Evolutionary conservation across 2,329 filamentous ascomycete genomes (phyloP), one percentile per base, ranked within the genome.

Genomic region (Aspergillus sp.): DNA sequence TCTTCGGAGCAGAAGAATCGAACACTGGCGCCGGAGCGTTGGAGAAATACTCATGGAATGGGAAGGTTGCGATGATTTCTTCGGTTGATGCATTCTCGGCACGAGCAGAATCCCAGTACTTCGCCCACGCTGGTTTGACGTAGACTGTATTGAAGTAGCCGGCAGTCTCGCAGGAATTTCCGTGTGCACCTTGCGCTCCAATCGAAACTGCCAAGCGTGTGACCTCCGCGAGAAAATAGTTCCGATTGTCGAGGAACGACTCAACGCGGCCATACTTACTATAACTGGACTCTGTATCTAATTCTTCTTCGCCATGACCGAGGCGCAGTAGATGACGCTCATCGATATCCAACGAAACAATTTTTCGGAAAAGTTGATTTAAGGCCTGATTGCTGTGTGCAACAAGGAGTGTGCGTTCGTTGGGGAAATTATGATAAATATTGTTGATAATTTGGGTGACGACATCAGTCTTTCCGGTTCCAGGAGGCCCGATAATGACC

Each of bases 391-490:
- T 99, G 75, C 93, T 98, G 74, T 99, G 95, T 4, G 95, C 95
- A 62, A 99, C 86, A 41, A 99, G 85, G 17, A 99, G 79, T 0
- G 95, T 99, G 66, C 91, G 89, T 74, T 99, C 92, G 62, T 88
- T 82, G 7, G 95, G 93, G 72, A 97, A 99, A 76, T 98, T 96
- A 79, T 98, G 93, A 71, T 99, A 99, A 66, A 99, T 90, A 73
- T 98, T 97, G 79, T 91, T 97, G 77, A 99, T 99, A 72, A 98
- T 96, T 74, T 99, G 95, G 4, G 93, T 97, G 48, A 92, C 93
- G 53, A 99, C 95, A 75, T 99, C 95, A n/a, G 95, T 99, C 80
- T 99, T 99, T 62, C 96, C 95, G 6, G 95, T 99, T 55, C 95
- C 95, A 7, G 95, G 95, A 54, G 95, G 95, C 1, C 95, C 95